A percentile compares a stretch with the other conserved stretches of the same genome.
phyloP scores from a whole-genome alignment of 2,329 filamentous ascomycete genomes.

The Colletotrichum higginsianum region DNA sequence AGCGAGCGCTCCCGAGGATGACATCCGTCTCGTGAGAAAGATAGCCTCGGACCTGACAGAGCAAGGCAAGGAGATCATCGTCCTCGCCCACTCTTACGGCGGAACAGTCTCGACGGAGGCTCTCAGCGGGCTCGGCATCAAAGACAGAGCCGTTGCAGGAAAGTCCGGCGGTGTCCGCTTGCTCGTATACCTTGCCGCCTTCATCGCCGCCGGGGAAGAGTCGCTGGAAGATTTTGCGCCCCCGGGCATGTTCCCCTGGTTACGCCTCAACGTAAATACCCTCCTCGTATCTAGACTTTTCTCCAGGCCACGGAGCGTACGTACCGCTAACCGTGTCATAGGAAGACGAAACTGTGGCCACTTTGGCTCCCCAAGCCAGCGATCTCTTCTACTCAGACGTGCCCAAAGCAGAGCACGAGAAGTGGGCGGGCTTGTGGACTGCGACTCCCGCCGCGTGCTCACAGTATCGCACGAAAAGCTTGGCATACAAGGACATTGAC shows the following conservation, averaged over 20 bases:
- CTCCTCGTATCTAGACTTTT: background rate
- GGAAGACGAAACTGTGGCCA: too few relatives aligned
- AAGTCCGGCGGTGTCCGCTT: background rate
- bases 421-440: background rate
- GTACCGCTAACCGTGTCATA: too few relatives aligned
- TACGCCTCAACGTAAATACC: background rate
- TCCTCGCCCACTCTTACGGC: conserved; percentile 16
- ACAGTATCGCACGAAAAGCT: background rate
- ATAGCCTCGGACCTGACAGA: background rate
- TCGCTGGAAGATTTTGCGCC: background rate
- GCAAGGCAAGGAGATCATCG: conserved; percentile 4
- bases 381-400: conserved; percentile 8
- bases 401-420: background rate
- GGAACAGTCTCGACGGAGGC: background rate
- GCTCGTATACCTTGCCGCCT: background rate
- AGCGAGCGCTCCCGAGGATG: background rate
- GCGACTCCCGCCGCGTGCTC: background rate
- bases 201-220: background rate
- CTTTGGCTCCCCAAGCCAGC: background rate
- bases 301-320: too few relatives aligned
- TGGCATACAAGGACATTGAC: conserved; percentile 5
- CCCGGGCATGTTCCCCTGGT: background rate
- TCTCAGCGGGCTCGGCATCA: background rate
- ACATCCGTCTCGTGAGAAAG: background rate
- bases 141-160: background rate